Percentiles rank a stretch among this genome's conserved stretches.
These are phyloP conservation scores for Oemleria cerasiformis DNA, from an alignment of 306 rosid species.

Conservation along the genomic window DNA sequence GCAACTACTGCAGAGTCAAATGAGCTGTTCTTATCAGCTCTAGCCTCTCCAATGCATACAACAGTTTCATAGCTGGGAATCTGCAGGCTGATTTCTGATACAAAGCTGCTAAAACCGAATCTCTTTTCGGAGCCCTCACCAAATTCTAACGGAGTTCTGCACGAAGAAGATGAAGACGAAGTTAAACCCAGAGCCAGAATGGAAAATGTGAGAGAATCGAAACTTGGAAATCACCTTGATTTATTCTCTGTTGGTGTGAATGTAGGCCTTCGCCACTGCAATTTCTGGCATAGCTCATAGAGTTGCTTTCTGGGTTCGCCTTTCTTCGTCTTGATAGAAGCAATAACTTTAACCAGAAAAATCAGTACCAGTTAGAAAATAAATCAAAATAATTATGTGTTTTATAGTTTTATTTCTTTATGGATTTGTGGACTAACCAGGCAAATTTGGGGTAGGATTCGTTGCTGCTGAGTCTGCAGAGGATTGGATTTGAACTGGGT, in stretches of 20 bases:
- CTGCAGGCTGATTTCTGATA: conserved; percentile 50
- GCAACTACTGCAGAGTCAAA: conserved; percentile 62
- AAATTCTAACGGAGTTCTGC: conserved; percentile 52
- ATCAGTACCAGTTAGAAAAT: neutral
- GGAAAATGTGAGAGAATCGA: neutral
- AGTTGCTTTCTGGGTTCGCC: conserved; percentile 76
- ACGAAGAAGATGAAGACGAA: conserved; percentile 15
- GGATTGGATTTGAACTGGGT: conserved; percentile 14
- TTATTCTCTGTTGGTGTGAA: conserved; percentile 49
- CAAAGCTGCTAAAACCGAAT: conserved; percentile 42
- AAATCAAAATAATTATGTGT: neutral
- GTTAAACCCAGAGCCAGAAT: neutral
- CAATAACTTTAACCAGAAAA: conserved; percentile 31
- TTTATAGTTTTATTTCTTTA: neutral
- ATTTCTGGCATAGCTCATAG: conserved; percentile 57
- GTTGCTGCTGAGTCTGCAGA: conserved; percentile 19
- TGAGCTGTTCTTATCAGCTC: conserved; percentile 79
- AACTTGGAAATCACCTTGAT: conserved; percentile 44
- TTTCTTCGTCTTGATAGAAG: conserved; percentile 53
- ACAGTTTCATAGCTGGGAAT: conserved; percentile 49
- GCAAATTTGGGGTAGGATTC: conserved; percentile 40
- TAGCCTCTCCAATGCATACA: conserved; percentile 65
- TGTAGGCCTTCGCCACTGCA: conserved; percentile 80
- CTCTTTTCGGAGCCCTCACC: conserved; percentile 54
- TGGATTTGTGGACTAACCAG: neutral